These are phyloP conservation scores for Termitomyces sp. DNA, from an alignment of 768 basidiomycete genomes.

Conservation along the genomic window DNA sequence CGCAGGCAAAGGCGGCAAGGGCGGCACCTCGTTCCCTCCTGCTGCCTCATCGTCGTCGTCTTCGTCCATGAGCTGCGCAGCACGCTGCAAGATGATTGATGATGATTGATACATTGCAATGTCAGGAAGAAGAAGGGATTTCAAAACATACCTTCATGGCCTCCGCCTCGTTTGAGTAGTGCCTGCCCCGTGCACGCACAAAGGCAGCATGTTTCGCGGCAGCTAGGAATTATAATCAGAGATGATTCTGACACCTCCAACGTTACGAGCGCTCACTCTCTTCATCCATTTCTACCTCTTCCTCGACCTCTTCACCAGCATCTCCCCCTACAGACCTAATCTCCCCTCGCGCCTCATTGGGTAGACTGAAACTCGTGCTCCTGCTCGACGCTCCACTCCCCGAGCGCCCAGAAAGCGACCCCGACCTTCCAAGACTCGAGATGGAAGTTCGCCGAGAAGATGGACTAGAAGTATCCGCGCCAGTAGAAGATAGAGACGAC, in stretches of 20 bases:
- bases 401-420: slow-evolving; percentile 52
- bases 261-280: slow-evolving; percentile 52
- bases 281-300: slow-evolving; percentile 80
- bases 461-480: slow-evolving; percentile 58
- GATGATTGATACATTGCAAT: slow-evolving; percentile 3
- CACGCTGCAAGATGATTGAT: slow-evolving; percentile 41
- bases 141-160: slow-evolving; percentile 76
- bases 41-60: slow-evolving; percentile 41
- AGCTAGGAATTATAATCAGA: slow-evolving; percentile 39
- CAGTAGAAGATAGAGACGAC: slow-evolving; percentile 50
- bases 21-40: slow-evolving; percentile 1
- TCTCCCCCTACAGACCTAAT: slow-evolving; percentile 56
- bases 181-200: slow-evolving; percentile 73
- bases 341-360: slow-evolving; percentile 61
- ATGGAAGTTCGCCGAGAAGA: slow-evolving; percentile 75
- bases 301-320: slow-evolving; percentile 66
- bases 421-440: slow-evolving; percentile 57
- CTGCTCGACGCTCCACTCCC: slow-evolving; percentile 65
- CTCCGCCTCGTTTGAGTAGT: slow-evolving; percentile 89
- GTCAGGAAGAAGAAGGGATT: not conserved
- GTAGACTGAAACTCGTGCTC: slow-evolving; percentile 82
- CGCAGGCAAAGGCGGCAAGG: slow-evolving; percentile 10
- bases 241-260: not conserved
- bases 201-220: slow-evolving; percentile 82
- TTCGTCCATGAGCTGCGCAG: slow-evolving; percentile 60